Base-by-base conservation (phyloP, 441 rosid genomes). In the Arabidopsis hybrid region DNA sequence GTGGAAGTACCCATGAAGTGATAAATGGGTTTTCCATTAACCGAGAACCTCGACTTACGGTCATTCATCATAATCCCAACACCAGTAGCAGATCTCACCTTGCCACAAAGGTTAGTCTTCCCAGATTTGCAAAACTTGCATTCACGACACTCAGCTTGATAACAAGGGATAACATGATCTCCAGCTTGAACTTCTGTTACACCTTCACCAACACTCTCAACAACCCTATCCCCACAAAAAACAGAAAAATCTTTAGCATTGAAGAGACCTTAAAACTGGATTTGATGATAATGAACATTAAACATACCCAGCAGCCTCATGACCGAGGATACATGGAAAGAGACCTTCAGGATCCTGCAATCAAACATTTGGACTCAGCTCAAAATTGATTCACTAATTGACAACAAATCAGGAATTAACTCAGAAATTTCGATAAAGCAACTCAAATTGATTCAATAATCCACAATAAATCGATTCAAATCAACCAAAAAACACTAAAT, bases 1-100 rank as follows among this genome's bases (percentile, higher is more conserved):
- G 86, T 83, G 9, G 99, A 95, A 74, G 97, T 92, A 45, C 99
- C 99, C 99, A 95, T 95, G 87, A 95, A 92, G 75, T 95, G 99
- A 65, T 89, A 91, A 60, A 92, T 85, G 1, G 92, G 91, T 69
- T 89, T 92, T 60, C 98, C 98, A 68, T 91, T 91, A 38, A 88
- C 72, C 2, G 96, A 91, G 87, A 95, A 95, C 16, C 96, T 91
- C 51, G 89, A 83, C 80, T 92, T 87, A 0, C 83, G 85, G 81
- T 95, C 99, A 69, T 73, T 91, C 97, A 95, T 85, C 99, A 92
- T 92, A 68, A 95, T 79, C 32, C 99, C 98, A 83, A 71, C 96
- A 9, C 99, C 99, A 76, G 99, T 95, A 42, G 99, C 98, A 9
- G 79, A 78, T 69, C 99, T 79, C 60, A 95, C 93, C 79, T 95